phyloP scores from a whole-genome alignment of 2,329 filamentous ascomycete genomes.

The Diaporthe ilicicola region DNA sequence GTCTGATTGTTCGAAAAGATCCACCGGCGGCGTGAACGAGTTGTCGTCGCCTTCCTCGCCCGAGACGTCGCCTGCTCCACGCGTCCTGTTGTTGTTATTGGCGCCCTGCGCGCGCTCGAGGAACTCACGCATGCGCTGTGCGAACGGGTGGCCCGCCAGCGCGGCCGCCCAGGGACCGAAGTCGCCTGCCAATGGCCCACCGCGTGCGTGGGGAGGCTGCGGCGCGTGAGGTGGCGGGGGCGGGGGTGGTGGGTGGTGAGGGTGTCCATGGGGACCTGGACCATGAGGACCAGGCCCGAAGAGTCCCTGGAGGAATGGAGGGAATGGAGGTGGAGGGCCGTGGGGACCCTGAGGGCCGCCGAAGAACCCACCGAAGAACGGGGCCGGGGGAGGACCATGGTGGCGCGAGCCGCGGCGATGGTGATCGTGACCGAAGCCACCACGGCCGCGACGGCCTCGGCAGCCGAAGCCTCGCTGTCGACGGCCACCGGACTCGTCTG shows the following conservation, averaged over 20 bases:
- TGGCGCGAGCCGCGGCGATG: constrained; percentile 32
- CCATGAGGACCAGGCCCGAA: constrained; percentile 30
- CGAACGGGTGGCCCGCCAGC: constrained; percentile 52
- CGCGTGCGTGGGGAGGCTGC: constrained; percentile 36
- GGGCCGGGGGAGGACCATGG: constrained; percentile 35
- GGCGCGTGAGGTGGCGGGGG: constrained; percentile 20
- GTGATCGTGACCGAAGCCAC: constrained; percentile 34
- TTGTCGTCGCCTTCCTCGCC: constrained; percentile 42
- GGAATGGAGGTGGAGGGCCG: constrained; percentile 16
- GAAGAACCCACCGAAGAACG: constrained; percentile 35
- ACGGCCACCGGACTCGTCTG: constrained; percentile 24
- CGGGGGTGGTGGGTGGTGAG: neutral
- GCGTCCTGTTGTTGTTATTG: constrained; percentile 33
- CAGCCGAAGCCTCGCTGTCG: constrained; percentile 34
- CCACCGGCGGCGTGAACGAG: constrained; percentile 71
- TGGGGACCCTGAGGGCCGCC: constrained; percentile 23
- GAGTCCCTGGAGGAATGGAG: constrained; percentile 25
- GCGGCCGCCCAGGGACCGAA: constrained; percentile 50
- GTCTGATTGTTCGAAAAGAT: constrained; percentile 73
- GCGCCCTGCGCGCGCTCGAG: constrained; percentile 41
- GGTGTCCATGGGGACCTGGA: constrained; percentile 34
- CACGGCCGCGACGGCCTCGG: constrained; percentile 34
- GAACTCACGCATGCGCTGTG: constrained; percentile 51
- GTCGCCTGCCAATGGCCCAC: constrained; percentile 39
- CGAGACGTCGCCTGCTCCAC: constrained; percentile 27